A percentile compares a stretch with the other conserved stretches of the same genome.
These are phyloP conservation scores for Pseudozyma tsukubaensis DNA, from an alignment of 1,284 basidiomycete species.

Conservation along the genomic window DNA sequence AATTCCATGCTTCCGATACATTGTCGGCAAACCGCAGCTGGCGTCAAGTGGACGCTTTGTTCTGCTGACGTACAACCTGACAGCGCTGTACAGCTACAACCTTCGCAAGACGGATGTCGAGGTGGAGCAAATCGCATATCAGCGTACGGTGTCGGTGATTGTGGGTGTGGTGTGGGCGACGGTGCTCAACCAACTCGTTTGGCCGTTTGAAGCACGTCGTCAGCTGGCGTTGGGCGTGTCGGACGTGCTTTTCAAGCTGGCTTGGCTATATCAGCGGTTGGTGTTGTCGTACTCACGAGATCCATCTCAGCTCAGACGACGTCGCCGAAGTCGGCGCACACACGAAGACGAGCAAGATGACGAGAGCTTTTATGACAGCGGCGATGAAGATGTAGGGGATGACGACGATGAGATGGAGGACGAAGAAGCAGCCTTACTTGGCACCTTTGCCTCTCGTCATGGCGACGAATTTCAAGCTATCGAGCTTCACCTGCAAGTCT, in stretches of 20 bases:
- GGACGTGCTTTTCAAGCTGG: constrained; percentile 72
- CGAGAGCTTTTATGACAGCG: constrained; percentile 5
- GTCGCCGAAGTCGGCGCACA: not conserved
- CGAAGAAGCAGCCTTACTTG: constrained; percentile 51
- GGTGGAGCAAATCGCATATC: constrained; percentile 79
- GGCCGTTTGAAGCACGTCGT: constrained; percentile 90
- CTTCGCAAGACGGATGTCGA: constrained; percentile 78
- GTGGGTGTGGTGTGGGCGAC: constrained; percentile 89
- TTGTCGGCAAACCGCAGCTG: constrained; percentile 75
- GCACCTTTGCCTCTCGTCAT: constrained; percentile 23
- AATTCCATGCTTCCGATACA: constrained; percentile 92
- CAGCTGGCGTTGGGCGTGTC: constrained; percentile 86
- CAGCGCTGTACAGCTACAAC: constrained; percentile 80
- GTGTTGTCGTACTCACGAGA: constrained; percentile 61
- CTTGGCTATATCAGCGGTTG: constrained; percentile 62
- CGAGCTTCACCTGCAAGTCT: constrained; percentile 92
- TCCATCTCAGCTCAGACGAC: constrained; percentile 13
- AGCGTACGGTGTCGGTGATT: constrained; percentile 83
- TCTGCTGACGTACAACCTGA: constrained; percentile 80
- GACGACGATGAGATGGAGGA: constrained; percentile 21
- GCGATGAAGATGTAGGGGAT: not conserved
- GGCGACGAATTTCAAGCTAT: constrained; percentile 71
- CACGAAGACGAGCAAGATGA: constrained; percentile 4
- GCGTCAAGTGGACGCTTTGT: constrained; percentile 64
- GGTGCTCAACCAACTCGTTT: constrained; percentile 88